Percentiles rank a stretch among this genome's conserved stretches.
These are phyloP conservation scores for Endogone sp. DNA, from an alignment of 192 early-diverging fungal species.

Conservation along the genomic window DNA sequence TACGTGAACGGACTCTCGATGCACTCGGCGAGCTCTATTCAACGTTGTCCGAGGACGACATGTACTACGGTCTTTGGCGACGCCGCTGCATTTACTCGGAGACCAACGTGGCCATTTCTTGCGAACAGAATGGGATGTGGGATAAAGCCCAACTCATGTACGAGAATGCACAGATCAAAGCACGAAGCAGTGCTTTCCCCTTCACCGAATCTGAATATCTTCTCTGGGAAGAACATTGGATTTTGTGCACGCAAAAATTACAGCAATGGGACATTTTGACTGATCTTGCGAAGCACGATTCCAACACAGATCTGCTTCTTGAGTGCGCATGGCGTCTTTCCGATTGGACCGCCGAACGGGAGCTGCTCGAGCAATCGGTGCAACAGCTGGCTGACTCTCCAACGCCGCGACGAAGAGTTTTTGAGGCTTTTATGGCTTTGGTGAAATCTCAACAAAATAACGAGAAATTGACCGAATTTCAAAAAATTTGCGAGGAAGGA, in stretches of 20 bases:
- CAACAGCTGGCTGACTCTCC: conserved; percentile 55
- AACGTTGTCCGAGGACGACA: conserved; percentile 85
- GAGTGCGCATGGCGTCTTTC: conserved; percentile 95
- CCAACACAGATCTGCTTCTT: conserved; percentile 78
- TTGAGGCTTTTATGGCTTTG: conserved; percentile 82
- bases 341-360: conserved; percentile 86
- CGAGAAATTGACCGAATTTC: conserved; percentile 62
- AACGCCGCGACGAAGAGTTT: conserved; percentile 75
- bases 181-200: conserved; percentile 75
- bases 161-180: conserved; percentile 91
- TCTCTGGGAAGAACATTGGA: conserved; percentile 98
- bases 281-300: conserved; percentile 90
- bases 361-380: conserved; percentile 65
- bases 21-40: conserved; percentile 83
- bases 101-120: conserved; percentile 94
- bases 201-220: conserved; percentile 95
- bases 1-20: conserved; percentile 87
- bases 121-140: conserved; percentile 94
- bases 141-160: conserved; percentile 84
- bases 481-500: conserved; percentile 81
- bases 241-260: conserved; percentile 80
- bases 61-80: conserved; percentile 91
- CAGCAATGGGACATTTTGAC: conserved; percentile 98
- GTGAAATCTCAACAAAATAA: conserved; percentile 55
- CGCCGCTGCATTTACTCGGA: conserved; percentile 85